These are phyloP conservation scores for Nicotiana tabacum DNA, from an alignment of 257 asterid genomes.

Conservation along the genomic window DNA sequence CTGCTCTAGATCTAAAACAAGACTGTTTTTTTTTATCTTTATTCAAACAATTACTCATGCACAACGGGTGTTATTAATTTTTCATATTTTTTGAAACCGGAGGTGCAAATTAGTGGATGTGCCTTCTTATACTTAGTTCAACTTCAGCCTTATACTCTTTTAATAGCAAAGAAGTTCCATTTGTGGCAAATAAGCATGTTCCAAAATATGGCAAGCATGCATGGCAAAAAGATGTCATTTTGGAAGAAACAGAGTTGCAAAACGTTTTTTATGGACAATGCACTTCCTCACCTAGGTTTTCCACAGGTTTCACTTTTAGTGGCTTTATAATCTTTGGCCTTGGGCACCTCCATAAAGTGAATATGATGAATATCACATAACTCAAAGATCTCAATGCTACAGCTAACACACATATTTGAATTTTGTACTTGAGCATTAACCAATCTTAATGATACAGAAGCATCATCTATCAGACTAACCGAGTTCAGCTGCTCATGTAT, in stretches of 20 bases:
- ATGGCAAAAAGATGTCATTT: neutral
- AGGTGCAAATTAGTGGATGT: neutral
- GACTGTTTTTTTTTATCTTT: neutral
- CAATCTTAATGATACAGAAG: neutral
- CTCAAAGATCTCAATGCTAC: neutral
- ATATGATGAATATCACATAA: neutral
- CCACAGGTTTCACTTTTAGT: neutral
- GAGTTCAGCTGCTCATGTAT: slow-evolving; percentile 75
- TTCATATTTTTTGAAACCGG: neutral
- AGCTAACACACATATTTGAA: neutral
- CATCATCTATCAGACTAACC: slow-evolving; percentile 40
- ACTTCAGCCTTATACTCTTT: neutral
- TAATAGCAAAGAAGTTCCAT: neutral
- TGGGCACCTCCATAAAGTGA: neutral
- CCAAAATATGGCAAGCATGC: neutral
- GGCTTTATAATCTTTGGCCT: neutral
- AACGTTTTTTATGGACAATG: neutral
- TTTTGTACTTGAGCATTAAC: neutral
- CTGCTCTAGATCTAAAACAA: neutral
- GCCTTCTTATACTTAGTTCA: neutral
- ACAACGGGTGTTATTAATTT: neutral
- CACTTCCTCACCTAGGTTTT: neutral
- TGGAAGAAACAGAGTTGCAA: neutral
- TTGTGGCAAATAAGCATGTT: neutral
- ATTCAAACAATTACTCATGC: neutral